These are phyloP conservation scores for Ambrosiella cleistominuta DNA, from an alignment of 2,329 filamentous ascomycete genomes.

Conservation along the genomic window DNA sequence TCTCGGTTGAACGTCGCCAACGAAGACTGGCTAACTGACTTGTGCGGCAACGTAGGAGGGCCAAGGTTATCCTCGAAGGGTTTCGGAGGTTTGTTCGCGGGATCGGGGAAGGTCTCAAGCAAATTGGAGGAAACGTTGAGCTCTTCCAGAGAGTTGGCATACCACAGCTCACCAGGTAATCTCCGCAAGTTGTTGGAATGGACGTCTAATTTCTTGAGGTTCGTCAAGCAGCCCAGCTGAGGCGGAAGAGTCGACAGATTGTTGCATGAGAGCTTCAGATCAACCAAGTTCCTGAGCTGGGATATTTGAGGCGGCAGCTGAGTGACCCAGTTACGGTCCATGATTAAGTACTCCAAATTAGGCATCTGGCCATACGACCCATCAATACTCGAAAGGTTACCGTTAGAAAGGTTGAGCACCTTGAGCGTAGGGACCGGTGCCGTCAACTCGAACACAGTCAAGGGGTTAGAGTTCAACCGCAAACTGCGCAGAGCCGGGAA, in stretches of 20 bases:
- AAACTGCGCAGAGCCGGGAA: conserved; percentile 72
- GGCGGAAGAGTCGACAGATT: conserved; percentile 66
- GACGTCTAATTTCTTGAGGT: conserved; percentile 72
- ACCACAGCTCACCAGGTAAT: conserved; percentile 89
- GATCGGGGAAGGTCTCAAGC: conserved; percentile 77
- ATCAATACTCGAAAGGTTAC: conserved; percentile 80
- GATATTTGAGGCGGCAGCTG: conserved; percentile 75
- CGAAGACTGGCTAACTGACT: conserved; percentile 24
- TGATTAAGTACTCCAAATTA: conserved; percentile 68
- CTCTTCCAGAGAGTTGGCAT: conserved; percentile 73
- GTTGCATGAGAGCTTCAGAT: conserved; percentile 89
- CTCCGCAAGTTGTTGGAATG: conserved; percentile 84
- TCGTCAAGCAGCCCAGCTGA: conserved; percentile 73
- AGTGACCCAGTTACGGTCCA: conserved; percentile 93
- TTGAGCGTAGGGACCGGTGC: conserved; percentile 64
- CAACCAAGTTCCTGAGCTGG: conserved; percentile 63
- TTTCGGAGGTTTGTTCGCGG: conserved; percentile 51
- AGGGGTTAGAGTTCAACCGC: conserved; percentile 83
- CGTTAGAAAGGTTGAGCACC: conserved; percentile 74
- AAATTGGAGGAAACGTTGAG: conserved; percentile 94
- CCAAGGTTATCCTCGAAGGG: conserved; percentile 29
- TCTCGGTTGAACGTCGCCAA: conserved; percentile 44
- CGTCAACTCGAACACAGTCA: conserved; percentile 80
- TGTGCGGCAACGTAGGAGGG: conserved; percentile 17
- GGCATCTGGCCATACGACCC: conserved; percentile 74